Conservation (phyloP, 2,329 filamentous ascomycete genomes). For the Scorias spongiosa region DNA sequence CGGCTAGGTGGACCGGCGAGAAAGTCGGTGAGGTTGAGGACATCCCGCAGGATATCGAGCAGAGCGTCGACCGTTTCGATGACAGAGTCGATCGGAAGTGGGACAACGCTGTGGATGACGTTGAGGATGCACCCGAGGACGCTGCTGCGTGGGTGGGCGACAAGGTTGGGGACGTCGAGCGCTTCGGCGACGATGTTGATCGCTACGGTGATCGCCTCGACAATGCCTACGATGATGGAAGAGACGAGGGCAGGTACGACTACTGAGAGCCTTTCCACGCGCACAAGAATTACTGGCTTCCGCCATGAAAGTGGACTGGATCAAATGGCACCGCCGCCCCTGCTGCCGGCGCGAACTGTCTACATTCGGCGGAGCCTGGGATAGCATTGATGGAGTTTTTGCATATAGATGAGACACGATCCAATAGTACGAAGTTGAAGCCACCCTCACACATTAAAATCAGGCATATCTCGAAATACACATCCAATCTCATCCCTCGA, state of each 20-base stretch:
- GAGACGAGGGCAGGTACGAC: constrained; percentile 18
- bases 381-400: too few species aligned
- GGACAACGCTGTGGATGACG: constrained; percentile 18
- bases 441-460: too few species aligned
- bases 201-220: constrained; percentile 25
- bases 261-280: constrained; percentile 2
- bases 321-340: too few species aligned
- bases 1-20: constrained; percentile 28
- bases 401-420: too few species aligned
- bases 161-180: constrained; percentile 28
- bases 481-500: too few species aligned
- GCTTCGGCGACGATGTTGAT: constrained; percentile 27
- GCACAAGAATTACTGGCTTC: too few species aligned
- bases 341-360: too few species aligned
- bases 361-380: too few species aligned
- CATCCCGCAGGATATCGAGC: constrained; percentile 20
- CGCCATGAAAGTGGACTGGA: too few species aligned
- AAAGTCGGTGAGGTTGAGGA: constrained; percentile 27
- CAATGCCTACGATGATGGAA: constrained; percentile 29
- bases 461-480: too few species aligned
- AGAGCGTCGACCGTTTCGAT: constrained; percentile 20
- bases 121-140: constrained; percentile 20
- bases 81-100: constrained; percentile 18
- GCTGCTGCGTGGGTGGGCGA: constrained; percentile 24
- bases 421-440: too few species aligned